These are phyloP conservation scores for Thalassiosira exigua DNA, from an alignment of 352 stramenopile species.

Conservation along the genomic window DNA sequence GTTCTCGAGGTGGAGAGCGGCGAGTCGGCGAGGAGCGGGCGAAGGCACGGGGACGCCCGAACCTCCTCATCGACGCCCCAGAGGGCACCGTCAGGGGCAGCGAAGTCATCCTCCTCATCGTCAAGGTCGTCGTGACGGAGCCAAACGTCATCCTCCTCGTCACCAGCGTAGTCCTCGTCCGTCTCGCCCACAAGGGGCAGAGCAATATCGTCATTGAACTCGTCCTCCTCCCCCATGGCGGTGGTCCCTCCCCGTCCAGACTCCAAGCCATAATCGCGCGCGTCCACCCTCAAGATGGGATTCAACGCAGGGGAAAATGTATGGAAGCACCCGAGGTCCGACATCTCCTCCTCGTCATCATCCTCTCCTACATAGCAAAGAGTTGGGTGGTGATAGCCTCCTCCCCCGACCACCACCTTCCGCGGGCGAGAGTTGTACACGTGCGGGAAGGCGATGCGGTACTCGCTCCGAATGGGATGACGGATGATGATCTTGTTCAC, in stretches of 20 bases:
- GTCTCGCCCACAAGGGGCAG: constrained; percentile 79
- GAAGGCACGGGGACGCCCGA: constrained; percentile 86
- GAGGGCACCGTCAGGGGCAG: constrained; percentile 51
- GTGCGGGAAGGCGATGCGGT: constrained; percentile 99
- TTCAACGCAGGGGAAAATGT: constrained; percentile 90
- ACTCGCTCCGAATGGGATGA: constrained; percentile 98
- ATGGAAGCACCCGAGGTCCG: constrained; percentile 90
- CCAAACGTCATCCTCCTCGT: constrained; percentile 76
- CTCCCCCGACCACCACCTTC: constrained; percentile 89
- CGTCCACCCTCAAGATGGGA: constrained; percentile 89
- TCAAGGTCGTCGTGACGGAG: constrained; percentile 68
- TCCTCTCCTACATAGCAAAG: constrained; percentile 96
- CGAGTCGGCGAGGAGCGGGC: constrained; percentile 91
- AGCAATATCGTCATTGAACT: constrained; percentile 80
- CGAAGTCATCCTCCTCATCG: constrained; percentile 63
- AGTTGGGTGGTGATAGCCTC: constrained; percentile 93
- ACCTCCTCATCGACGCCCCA: constrained; percentile 86
- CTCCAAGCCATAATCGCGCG: constrained; percentile 58
- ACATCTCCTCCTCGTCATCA: constrained; percentile 73
- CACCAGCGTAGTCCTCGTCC: constrained; percentile 84
- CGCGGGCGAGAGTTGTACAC: constrained; percentile 98
- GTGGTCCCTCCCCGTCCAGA: constrained; percentile 42
- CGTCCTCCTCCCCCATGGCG: constrained; percentile 69
- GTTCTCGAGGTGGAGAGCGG: constrained; percentile 96
- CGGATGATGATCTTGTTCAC: constrained; percentile 99